Evolutionary conservation across 768 basidiomycete genomes (phyloP).

Genomic region (Kwoniella newhampshirensis): DNA sequence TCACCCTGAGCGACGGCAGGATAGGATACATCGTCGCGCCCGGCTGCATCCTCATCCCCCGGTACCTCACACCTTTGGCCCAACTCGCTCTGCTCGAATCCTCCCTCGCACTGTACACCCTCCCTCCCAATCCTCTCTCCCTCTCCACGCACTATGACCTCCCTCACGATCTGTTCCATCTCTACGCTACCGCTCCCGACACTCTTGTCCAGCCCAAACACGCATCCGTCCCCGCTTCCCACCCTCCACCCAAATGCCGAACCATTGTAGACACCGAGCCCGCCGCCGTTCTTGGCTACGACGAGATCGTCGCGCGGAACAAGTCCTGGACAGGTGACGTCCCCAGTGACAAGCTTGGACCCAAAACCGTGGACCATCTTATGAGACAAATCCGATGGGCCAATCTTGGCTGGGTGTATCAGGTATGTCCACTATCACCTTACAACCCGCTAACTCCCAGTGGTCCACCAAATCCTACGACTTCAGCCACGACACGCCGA

Average conservation of each 20-base stretch:
- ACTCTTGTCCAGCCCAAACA: conserved; percentile 32
- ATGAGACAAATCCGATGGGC: conserved; percentile 85
- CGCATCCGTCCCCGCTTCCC: background rate
- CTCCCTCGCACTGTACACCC: conserved; percentile 73
- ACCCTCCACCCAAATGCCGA: conserved; percentile 55
- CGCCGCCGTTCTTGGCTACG: conserved; percentile 62
- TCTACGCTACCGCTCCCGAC: conserved; percentile 44
- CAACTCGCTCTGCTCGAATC: conserved; percentile 72
- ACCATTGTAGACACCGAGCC: conserved; percentile 70
- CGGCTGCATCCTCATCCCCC: conserved; percentile 80
- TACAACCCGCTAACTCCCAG: conserved; percentile 50
- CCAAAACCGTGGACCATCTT: conserved; percentile 61
- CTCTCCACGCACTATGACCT: conserved; percentile 81
- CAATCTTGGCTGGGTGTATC: conserved; percentile 93
- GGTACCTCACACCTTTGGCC: conserved; percentile 63
- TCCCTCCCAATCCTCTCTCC: conserved; percentile 80
- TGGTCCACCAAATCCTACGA: conserved; percentile 97
- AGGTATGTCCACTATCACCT: conserved; percentile 40
- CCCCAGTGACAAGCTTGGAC: conserved; percentile 65
- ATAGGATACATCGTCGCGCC: conserved; percentile 36
- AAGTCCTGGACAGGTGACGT: conserved; percentile 61
- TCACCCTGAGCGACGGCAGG: conserved; percentile 25
- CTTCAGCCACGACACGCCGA: conserved; percentile 66
- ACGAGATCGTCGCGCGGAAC: conserved; percentile 59
- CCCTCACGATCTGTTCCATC: conserved; percentile 77